phyloP scores from a whole-genome alignment of 2,329 filamentous ascomycete species.

The Colletotrichum plurivorum region DNA sequence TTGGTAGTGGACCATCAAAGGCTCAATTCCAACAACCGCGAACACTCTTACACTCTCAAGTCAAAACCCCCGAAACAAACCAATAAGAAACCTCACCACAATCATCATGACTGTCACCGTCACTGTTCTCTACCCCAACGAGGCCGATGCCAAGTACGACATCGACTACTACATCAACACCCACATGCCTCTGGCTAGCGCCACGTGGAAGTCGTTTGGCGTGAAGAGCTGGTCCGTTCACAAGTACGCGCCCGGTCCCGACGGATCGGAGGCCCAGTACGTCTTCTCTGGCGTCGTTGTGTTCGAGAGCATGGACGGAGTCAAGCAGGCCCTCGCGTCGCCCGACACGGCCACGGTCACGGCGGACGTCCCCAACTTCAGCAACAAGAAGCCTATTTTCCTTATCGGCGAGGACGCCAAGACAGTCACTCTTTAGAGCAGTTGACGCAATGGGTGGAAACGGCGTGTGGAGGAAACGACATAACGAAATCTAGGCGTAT shows the following conservation, averaged over 20 bases:
- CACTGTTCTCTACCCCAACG: constrained; percentile 43
- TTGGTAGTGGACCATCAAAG: no score
- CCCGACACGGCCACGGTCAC: constrained; percentile 26
- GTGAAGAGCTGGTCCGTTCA: constrained; percentile 28
- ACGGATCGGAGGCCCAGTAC: constrained; percentile 30
- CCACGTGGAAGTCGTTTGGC: constrained; percentile 26
- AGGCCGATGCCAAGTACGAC: constrained; percentile 40
- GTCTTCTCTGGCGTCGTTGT: constrained; percentile 26
- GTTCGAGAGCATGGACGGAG: constrained; percentile 23
- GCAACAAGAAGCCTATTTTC: constrained; percentile 54
- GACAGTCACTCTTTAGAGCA: not conserved
- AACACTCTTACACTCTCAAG: not conserved
- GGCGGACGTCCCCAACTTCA: constrained; percentile 38
- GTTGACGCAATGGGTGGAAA: no score
- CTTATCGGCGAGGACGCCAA: constrained; percentile 46
- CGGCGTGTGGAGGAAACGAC: no score
- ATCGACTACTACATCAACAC: constrained; percentile 39
- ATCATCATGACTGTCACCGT: constrained; percentile 32
- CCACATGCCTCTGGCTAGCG: constrained; percentile 33
- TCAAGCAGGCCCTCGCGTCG: constrained; percentile 29
- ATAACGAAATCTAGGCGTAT: no score
- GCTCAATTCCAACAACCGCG: not conserved
- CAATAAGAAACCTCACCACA: not conserved
- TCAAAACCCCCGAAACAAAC: not conserved
- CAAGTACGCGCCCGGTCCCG: constrained; percentile 27